Percentiles rank a stretch among this genome's conserved stretches.
These are phyloP conservation scores for Chlorophyllum brunneum DNA, from an alignment of 768 basidiomycete genomes.

Conservation along the genomic window DNA sequence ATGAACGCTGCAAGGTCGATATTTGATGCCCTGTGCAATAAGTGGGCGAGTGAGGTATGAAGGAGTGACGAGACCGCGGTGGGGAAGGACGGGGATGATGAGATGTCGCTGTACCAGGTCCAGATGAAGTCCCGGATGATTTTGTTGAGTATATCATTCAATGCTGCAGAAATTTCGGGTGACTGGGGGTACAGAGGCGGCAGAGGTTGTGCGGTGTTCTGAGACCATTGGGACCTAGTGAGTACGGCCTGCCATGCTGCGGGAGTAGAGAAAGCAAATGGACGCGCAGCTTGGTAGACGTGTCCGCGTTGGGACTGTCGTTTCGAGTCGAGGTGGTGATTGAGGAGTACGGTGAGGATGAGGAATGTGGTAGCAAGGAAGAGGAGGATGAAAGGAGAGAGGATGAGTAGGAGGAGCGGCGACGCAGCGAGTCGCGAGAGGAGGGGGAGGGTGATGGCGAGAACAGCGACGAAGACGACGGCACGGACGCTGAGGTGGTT, in stretches of 20 bases:
- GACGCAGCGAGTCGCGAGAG: conserved; percentile 57
- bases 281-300: conserved; percentile 59
- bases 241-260: conserved; percentile 93
- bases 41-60: conserved; percentile 56
- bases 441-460: conserved; percentile 55
- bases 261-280: conserved; percentile 84
- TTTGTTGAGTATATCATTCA: conserved; percentile 80
- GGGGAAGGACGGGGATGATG: conserved; percentile 86
- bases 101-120: conserved; percentile 86
- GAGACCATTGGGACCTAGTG: conserved; percentile 88
- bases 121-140: conserved; percentile 85
- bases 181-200: conserved; percentile 63
- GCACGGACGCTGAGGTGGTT: conserved; percentile 42
- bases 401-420: conserved; percentile 57
- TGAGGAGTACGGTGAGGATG: conserved; percentile 50
- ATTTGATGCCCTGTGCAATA: conserved; percentile 50
- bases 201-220: conserved; percentile 62
- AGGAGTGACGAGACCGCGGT: conserved; percentile 75
- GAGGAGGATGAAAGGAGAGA: conserved; percentile 57
- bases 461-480: conserved; percentile 53
- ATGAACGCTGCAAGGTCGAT: conserved; percentile 75
- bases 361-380: conserved; percentile 48
- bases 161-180: conserved; percentile 59
- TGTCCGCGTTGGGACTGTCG: conserved; percentile 26
- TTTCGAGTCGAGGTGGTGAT: conserved; percentile 52